Evolutionary conservation across 2,329 filamentous ascomycete genomes (phyloP), one percentile per base, ranked within the genome.

Genomic region (Pseudocercospora eumusae): DNA sequence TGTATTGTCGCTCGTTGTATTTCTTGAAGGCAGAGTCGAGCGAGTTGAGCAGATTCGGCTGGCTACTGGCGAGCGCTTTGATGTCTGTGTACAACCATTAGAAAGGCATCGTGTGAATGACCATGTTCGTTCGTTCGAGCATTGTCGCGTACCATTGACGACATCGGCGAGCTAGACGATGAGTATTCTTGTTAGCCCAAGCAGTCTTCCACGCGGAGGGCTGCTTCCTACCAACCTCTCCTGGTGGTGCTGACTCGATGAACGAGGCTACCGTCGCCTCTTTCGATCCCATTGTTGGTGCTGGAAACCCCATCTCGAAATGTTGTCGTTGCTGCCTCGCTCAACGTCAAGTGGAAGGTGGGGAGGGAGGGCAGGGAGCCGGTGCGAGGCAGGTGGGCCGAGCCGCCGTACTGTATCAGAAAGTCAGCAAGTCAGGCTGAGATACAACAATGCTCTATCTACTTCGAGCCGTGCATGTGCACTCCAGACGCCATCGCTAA

Each of bases 1-100:
- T 80, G 76, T 97, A 90, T 78, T 99, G 95, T 77, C 93, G 89
- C 79, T 99, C 93, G 72, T 98, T 97, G 84, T 99, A 98, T 78
- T 90, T 92, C 78, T 93, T 83, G 76, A 96, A 96, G 0, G 95
- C 92, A 0, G 92, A 90, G 6, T 83, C 85, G 57, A 97, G 88
- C 66, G 90, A 87, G 63, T 86, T 80, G 59, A 93, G 80, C 25
- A 68, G 64, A 31, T 36, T 64, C 95, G 87, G 85, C 45, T 87
- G 86, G 69, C 89, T 86, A 65, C 86, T 81, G 18, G 92, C 92
- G 47, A 99, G 83, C 56, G 87, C 83, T 78, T 96, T 96, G 82
- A 99, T 96, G 75, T 96, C 95, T 96, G 77, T 63, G 54, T 36
- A 5, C 6, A n/a, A 1, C 13, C 3, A 36, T 36, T 36, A 36